Base-by-base conservation (phyloP, 2,329 filamentous ascomycete species). In the Didymella pinodella region DNA sequence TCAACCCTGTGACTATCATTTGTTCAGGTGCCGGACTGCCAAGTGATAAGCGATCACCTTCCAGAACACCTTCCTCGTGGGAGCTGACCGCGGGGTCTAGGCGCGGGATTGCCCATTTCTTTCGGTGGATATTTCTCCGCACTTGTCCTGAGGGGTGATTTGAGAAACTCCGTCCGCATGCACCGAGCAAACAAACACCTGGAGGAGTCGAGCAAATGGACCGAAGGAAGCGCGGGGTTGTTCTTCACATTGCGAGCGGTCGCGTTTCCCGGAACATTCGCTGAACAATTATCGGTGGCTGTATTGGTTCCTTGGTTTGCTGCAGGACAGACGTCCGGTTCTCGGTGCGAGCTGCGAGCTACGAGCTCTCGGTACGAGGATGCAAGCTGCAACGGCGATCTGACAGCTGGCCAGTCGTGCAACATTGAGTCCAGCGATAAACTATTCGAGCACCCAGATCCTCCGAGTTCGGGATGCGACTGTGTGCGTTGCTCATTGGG, bases 41-140 rank as follows among this genome's bases (percentile, higher is more conserved):
- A 38, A 59, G 40, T 54, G 49, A 54, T 45, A 50, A 54, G 46
- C 57, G 34, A 44, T 52, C 51, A 29, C 32, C 43, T 59, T 59
- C 47, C 57, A 59, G 57, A 59, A 55, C 51, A 43, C 20, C 43
- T 38, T 26, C 38, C 57, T 60, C 47, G 52, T 56, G 47, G 57
- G 51, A 59, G 50, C 56, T 49, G 36, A 50, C 22, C 29, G 36
- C 43, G 51, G 51, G 56, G 48, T 55, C 57, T 45, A 55, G 57
- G 52, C 57, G 57, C 52, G 48, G 51, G 57, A 51, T 59, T 51
- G 44, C 36, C 46, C 34, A 32, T 36, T 18, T 48, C 18, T 34
- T n/a, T 55, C 57, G 57, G 57, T 50, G 52, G n/a, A 25, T 56
- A 28, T 55, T 60, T 52, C 44, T 60, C 57, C 57, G 57, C 48